phyloP scores from a whole-genome alignment of 2,329 filamentous ascomycete species.

The Colletotrichum salicis region DNA sequence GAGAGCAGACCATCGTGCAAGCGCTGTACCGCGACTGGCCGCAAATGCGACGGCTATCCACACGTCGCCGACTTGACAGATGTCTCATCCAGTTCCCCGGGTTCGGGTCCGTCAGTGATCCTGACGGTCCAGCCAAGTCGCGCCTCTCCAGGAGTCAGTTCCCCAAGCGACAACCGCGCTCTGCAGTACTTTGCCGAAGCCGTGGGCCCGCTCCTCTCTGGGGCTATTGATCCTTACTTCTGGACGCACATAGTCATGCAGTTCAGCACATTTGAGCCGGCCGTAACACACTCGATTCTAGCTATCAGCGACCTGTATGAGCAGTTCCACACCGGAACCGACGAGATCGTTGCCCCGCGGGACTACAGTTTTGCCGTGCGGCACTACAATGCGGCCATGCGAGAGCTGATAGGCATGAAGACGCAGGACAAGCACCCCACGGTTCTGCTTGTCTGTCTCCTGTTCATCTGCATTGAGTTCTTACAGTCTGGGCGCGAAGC shows the following conservation, averaged over 20 bases:
- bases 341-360: background rate
- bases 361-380: conserved; percentile 49
- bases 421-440: conserved; percentile 38
- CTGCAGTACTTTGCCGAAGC: conserved; percentile 48
- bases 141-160: conserved; percentile 31
- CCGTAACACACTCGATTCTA: conserved; percentile 60
- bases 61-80: conserved; percentile 36
- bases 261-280: conserved; percentile 55
- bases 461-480: conserved; percentile 67
- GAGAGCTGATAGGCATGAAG: conserved; percentile 51
- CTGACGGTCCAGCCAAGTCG: conserved; percentile 28
- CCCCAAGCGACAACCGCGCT: conserved; percentile 36
- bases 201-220: conserved; percentile 49
- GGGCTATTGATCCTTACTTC: conserved; percentile 55
- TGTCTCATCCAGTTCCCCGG: conserved; percentile 26
- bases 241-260: conserved; percentile 59
- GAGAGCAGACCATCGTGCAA: conserved; percentile 64
- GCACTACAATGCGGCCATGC: conserved; percentile 62
- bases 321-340: conserved; percentile 31
- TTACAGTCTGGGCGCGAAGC: conserved; percentile 45
- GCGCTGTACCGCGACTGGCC: conserved; percentile 65
- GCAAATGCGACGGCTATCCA: conserved; percentile 66
- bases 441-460: conserved; percentile 56
- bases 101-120: conserved; percentile 21
- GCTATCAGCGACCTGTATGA: conserved; percentile 61